A percentile compares a stretch with the other conserved stretches of the same genome.
These are phyloP conservation scores for Globisporangium heterothallicum DNA, from an alignment of 352 stramenopile genomes.

Conservation along the genomic window DNA sequence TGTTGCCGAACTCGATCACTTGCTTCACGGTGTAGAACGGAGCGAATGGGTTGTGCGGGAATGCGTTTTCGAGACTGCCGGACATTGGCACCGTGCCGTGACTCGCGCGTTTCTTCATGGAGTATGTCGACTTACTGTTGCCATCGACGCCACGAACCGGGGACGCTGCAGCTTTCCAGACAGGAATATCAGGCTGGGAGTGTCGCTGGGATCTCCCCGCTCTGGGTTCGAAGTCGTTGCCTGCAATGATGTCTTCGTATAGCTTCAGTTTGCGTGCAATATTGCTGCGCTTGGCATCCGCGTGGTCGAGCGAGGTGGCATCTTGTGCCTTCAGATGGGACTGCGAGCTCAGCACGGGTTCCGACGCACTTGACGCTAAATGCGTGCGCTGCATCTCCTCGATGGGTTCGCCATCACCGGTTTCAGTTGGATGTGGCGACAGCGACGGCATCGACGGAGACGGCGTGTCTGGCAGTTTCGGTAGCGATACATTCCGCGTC, in stretches of 20 bases:
- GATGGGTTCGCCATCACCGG: too few species aligned
- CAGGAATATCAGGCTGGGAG: constrained; percentile 9
- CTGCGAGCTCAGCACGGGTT: constrained; percentile 7
- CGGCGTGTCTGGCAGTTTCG: constrained; percentile 18
- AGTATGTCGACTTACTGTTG: not conserved
- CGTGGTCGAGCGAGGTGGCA: not conserved
- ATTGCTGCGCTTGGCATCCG: constrained; percentile 25
- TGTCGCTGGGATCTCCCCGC: not conserved
- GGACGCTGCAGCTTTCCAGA: constrained; percentile 2
- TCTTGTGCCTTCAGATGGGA: not conserved
- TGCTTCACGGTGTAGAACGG: constrained; percentile 54
- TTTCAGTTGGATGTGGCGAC: too few species aligned
- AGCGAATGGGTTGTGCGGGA: constrained; percentile 38
- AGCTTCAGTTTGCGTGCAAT: constrained; percentile 58
- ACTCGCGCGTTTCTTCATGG: constrained; percentile 3
- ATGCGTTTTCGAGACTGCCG: not conserved
- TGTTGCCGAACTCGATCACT: constrained; percentile 46
- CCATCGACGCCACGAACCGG: not conserved
- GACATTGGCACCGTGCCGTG: not conserved
- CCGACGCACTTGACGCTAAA: constrained; percentile 18
- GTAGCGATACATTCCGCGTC: constrained; percentile 32
- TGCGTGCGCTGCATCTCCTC: not conserved
- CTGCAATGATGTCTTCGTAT: constrained; percentile 33
- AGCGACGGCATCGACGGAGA: too few species aligned
- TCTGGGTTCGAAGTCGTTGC: not conserved